These are phyloP conservation scores for Plasmodium vinckei DNA, from an alignment of 169 alveolate species.

Conservation along the genomic window DNA sequence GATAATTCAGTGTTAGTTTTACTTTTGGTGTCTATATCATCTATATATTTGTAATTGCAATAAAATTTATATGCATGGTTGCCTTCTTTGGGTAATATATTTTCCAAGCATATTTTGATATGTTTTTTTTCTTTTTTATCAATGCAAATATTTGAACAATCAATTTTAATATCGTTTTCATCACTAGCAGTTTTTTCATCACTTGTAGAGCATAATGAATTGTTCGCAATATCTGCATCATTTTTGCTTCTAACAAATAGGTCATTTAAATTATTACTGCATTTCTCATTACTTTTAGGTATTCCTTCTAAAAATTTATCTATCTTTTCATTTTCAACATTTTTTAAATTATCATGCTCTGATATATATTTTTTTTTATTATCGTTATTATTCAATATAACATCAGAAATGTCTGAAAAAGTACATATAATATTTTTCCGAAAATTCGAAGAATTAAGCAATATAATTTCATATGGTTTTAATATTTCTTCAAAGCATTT, in stretches of 20 bases:
- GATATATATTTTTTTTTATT: no score
- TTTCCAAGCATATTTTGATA: conserved; percentile 34
- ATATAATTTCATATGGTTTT: conserved; percentile 36
- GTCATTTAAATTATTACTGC: no score
- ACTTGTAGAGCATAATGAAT: neutral
- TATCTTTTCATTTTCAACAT: no score
- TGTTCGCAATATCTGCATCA: conserved; percentile 7
- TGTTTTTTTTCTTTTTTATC: conserved; percentile 36
- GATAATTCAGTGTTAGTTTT: conserved; percentile 4
- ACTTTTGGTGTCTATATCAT: neutral
- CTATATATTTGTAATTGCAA: conserved; percentile 41
- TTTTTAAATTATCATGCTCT: no score
- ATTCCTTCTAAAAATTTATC: no score
- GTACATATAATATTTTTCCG: conserved; percentile 32
- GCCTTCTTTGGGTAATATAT: conserved; percentile 53
- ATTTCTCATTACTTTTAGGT: no score
- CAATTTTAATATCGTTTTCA: conserved; percentile 12
- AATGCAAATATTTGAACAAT: conserved; percentile 8
- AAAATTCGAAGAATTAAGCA: conserved; percentile 34
- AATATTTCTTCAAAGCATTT: conserved; percentile 55
- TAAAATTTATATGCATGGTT: conserved; percentile 24
- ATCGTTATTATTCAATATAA: neutral
- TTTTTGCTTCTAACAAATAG: neutral
- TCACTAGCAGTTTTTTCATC: neutral
- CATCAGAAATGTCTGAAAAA: conserved; percentile 17